Conservation (phyloP, 495 filamentous ascomycete species). For the Penicillium lividum region DNA sequence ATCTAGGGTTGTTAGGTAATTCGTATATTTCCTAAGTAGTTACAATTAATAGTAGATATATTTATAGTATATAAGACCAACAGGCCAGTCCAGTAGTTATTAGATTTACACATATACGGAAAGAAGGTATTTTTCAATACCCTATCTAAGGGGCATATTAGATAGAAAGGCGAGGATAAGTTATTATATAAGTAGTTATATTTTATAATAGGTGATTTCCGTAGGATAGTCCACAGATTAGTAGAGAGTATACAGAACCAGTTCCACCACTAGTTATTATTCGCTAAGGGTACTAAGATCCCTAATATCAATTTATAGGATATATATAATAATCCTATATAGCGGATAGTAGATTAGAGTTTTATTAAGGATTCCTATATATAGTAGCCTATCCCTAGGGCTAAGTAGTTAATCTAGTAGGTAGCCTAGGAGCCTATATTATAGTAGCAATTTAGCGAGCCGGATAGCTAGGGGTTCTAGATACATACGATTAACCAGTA, state of each 20-base stretch:
- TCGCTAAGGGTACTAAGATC: neutral
- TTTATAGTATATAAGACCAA: neutral
- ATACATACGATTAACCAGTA: neutral
- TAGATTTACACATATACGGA: neutral
- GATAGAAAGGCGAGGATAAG: neutral
- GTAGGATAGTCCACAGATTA: neutral
- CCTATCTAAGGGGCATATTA: neutral
- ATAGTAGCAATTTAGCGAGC: neutral
- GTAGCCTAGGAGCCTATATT: neutral
- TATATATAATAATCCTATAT: neutral
- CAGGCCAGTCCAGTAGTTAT: neutral
- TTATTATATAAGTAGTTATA: constrained; percentile 2
- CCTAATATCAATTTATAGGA: neutral
- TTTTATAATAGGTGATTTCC: neutral
- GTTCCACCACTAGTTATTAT: neutral
- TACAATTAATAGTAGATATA: neutral
- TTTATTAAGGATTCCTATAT: neutral
- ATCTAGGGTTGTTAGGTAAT: neutral
- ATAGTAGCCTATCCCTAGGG: neutral
- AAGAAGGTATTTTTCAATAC: neutral
- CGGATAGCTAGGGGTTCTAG: neutral
- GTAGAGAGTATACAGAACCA: neutral
- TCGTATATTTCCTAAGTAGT: neutral
- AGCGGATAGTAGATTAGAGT: neutral
- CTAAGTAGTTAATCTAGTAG: neutral